Evolutionary conservation across 176 grass and related monocot genomes (phyloP).

Genomic region (Saccharum spontaneum): DNA sequence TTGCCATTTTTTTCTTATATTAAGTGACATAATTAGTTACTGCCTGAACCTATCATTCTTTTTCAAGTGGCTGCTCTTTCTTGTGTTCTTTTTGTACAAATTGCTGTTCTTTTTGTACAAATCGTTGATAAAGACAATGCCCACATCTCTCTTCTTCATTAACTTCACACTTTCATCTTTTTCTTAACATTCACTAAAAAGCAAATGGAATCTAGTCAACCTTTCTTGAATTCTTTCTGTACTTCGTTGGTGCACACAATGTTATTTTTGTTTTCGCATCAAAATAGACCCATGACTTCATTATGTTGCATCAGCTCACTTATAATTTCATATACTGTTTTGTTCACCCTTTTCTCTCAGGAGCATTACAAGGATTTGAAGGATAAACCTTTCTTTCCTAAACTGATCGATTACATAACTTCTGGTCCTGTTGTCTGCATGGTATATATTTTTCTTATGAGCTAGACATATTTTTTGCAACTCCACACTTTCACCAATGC

Average conservation of each 20-base stretch:
- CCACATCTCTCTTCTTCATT: neutral
- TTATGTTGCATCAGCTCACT: neutral
- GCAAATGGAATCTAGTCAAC: neutral
- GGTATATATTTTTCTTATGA: conserved; percentile 50
- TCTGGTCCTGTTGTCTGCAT: conserved; percentile 98
- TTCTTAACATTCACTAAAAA: neutral
- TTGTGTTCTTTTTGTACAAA: too few relatives aligned
- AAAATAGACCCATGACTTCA: neutral
- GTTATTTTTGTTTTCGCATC: neutral
- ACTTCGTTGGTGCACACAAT: neutral
- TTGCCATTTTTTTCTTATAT: neutral
- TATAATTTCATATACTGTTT: neutral
- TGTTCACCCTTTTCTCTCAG: conserved; percentile 44
- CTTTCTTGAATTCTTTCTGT: neutral
- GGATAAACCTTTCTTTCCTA: conserved; percentile 81
- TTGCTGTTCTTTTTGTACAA: neutral
- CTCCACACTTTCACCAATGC: neutral
- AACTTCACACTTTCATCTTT: neutral
- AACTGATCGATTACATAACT: conserved; percentile 79
- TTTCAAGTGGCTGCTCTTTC: neutral
- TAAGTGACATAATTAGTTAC: neutral
- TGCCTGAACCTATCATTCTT: neutral
- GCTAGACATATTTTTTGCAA: neutral
- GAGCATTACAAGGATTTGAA: conserved; percentile 97
- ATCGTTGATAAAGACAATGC: neutral